phyloP scores from a whole-genome alignment of 306 rosid genomes.

The Trichosanthes truncata region DNA sequence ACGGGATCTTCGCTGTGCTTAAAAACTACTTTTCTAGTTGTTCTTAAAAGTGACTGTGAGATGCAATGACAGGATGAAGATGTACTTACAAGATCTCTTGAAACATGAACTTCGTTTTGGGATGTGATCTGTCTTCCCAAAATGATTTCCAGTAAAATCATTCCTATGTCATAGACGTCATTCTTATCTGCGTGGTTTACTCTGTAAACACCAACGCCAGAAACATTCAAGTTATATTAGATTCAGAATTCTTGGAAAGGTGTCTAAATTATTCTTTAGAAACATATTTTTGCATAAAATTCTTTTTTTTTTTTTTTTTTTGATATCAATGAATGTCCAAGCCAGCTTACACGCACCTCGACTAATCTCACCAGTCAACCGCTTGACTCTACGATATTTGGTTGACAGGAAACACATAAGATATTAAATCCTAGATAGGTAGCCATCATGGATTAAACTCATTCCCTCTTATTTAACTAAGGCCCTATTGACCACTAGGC shows the following conservation, averaged over 20 bases:
- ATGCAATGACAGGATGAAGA: neutral
- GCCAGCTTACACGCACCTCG: too few species aligned
- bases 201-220: slow-evolving; percentile 27
- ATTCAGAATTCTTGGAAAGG: neutral
- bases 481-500: too few species aligned
- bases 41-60: neutral
- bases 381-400: too few species aligned
- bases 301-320: too few species aligned
- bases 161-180: slow-evolving; percentile 85
- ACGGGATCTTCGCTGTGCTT: neutral
- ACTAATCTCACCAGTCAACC: too few species aligned
- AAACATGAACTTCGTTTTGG: slow-evolving; percentile 64
- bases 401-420: too few species aligned
- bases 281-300: neutral
- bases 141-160: slow-evolving; percentile 71
- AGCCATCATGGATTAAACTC: too few species aligned
- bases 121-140: slow-evolving; percentile 77
- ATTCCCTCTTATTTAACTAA: too few species aligned
- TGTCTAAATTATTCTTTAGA: neutral
- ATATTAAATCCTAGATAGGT: too few species aligned
- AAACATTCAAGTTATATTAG: neutral
- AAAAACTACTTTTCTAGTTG: neutral
- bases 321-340: too few species aligned
- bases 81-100: slow-evolving; percentile 82
- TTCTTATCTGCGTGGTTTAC: slow-evolving; percentile 49